Evolutionary conservation across 768 basidiomycete genomes (phyloP), one percentile per base, ranked within the genome.

Genomic region (Leucocoprinus leucothites): DNA sequence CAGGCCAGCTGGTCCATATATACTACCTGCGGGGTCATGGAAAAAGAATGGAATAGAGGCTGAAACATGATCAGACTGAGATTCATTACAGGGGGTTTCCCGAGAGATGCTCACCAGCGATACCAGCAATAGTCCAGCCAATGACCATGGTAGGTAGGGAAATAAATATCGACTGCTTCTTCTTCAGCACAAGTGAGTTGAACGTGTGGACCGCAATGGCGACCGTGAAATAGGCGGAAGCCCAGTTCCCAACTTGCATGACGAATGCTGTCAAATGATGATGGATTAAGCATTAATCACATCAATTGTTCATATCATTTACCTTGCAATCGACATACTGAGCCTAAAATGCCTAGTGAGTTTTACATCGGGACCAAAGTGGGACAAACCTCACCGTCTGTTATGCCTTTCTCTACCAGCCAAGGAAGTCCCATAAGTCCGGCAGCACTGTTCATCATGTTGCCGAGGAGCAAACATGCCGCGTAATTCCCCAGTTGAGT

Each of bases 401-500:
- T 71, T 18, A 87, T 74, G 9, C 76, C 76, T 36, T 69, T 71
- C 35, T 67, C 56, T 11, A 67, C 51, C 31, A 80, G 48, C 82
- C 85, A 88, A 26, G 67, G 62, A 47, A 84, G 59, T 31, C 78
- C 76, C 47, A 89, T 73, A 8, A 86, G 65, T 36, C 83, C 85
- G 50, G 83, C 74, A 14, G 74, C 49, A 28, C 77, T 74, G 54
- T 71, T 80, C 63, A 84, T 69, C 51, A 81, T 69, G 65, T 88
- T 84, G 57, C 79, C 78, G 24, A 84, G 60, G 57, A 89, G 71
- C 53, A 91, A 72, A 62, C 82, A 87, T 36, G 73, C 75, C n/a
- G 80, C 78, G 64, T 88, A 89, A 48, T 80, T 77, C 1, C 89
- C 89, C 13, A 89, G 77, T 58, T 87, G 86, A 6, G 86, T 87